Base-by-base conservation (phyloP, 495 filamentous ascomycete species). In the Aspergillus hancockii region DNA sequence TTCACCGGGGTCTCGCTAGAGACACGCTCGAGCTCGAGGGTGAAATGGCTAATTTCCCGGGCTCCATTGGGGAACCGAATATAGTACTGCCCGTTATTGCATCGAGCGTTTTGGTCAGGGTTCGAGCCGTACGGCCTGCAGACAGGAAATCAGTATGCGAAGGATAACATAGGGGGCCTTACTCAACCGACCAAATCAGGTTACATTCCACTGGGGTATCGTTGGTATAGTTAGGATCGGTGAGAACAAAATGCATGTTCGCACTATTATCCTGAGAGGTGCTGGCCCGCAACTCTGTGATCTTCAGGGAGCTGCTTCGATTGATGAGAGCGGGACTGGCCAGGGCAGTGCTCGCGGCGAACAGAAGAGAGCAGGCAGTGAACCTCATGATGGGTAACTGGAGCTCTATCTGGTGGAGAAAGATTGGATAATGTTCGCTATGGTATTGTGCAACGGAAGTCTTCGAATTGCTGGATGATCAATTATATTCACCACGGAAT, bases 151-250 rank as follows among this genome's bases (percentile, higher is more conserved):
- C 8, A 49, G 18, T 28, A 25, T 13, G 30, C 23, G 9, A 10
- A 40, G 22, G n/a, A 8, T 14, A 3, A 10, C 4, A 32, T 30
- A 4, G 4, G 18, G 28, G 32, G 8, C 14, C 14, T 1, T 31
- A n/a, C 10, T 6, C 0, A 10, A 55, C 58, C 47, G 56, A 71
- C 69, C 69, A 71, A 34, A 63, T 56, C 12, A 68, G n/a, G 14
- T 71, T 66, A 57, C 69, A 71, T 19, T 69, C 63, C 0, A 64
- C 64, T 2, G 67, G 67, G 2, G 69, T 69, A n/a, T 71, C 69
- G 43, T 71, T 67, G 36, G 67, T 63, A 40, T 69, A 70, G 47
- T 66, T 66, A 12, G 63, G 36, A 34, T 67, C 65, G 4, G 65
- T 69, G 14, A 68, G 34, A 21, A 59, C 34, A 21, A 71, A 69